Conservation (phyloP, 805 yeast genomes). For the Saccharomycopsis amapae region DNA sequence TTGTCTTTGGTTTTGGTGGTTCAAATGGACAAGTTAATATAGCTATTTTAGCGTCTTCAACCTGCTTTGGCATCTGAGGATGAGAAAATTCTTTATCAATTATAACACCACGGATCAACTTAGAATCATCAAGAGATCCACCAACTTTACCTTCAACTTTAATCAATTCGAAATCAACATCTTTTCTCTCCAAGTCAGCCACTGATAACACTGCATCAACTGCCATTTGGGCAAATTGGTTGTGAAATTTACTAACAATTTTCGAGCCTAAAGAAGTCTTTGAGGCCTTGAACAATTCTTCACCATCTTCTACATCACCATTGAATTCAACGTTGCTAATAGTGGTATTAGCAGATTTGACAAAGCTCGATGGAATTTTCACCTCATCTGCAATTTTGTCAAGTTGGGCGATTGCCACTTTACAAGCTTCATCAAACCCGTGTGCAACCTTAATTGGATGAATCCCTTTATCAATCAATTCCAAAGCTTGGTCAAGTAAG, state of each 20-base stretch:
- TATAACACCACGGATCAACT: constrained; percentile 82
- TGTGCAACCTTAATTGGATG: constrained; percentile 98
- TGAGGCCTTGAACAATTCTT: constrained; percentile 79
- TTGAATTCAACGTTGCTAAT: constrained; percentile 20
- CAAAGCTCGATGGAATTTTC: constrained; percentile 28
- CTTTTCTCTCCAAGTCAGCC: constrained; percentile 85
- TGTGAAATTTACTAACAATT: constrained; percentile 90
- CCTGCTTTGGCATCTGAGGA: constrained; percentile 89
- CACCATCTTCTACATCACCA: constrained; percentile 27
- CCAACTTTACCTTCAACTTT: constrained; percentile 95
- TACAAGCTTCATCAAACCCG: constrained; percentile 85
- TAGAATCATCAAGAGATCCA: constrained; percentile 82
- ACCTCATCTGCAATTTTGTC: constrained; percentile 70
- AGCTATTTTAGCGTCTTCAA: constrained; percentile 75
- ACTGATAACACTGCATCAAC: constrained; percentile 92
- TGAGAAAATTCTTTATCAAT: constrained; percentile 96
- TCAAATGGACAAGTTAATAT: constrained; percentile 97
- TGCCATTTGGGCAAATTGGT: constrained; percentile 92
- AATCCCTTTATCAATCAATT: constrained; percentile 81
- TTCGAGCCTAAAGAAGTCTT: constrained; percentile 92
- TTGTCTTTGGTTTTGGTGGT: constrained; percentile 99
- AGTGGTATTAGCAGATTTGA: constrained; percentile 29
- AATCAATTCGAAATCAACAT: constrained; percentile 94
- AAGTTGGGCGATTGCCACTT: constrained; percentile 56
- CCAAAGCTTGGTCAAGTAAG: constrained; percentile 88